A percentile compares a stretch with the other conserved stretches of the same genome.
phyloP scores from a whole-genome alignment of 2,329 filamentous ascomycete species.

The Pestalotiopsis sp. region DNA sequence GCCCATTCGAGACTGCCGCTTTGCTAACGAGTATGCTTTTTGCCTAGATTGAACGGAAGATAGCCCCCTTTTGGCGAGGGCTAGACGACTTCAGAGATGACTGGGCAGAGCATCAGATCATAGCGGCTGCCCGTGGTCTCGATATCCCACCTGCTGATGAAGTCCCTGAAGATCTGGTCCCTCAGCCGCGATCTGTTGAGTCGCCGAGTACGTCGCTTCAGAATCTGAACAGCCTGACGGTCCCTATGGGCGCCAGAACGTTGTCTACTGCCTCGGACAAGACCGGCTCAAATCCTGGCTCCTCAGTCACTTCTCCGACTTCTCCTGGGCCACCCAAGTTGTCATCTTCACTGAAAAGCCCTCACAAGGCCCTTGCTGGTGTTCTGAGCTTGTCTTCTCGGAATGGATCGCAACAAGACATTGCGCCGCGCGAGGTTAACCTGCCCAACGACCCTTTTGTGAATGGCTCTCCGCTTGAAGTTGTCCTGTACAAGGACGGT shows the following conservation, averaged over 20 bases:
- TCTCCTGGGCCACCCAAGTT: constrained; percentile 48
- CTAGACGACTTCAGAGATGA: constrained; percentile 83
- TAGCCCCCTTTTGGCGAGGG: constrained; percentile 95
- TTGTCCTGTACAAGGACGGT: constrained; percentile 89
- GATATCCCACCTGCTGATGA: constrained; percentile 83
- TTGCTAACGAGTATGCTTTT: not conserved
- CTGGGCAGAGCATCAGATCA: constrained; percentile 95
- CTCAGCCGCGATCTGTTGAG: constrained; percentile 43
- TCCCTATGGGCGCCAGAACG: constrained; percentile 76
- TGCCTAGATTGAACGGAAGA: constrained; percentile 78
- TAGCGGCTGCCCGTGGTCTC: constrained; percentile 82
- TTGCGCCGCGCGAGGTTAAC: constrained; percentile 74
- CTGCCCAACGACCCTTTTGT: constrained; percentile 83
- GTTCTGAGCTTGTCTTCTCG: constrained; percentile 73
- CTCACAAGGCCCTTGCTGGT: constrained; percentile 86
- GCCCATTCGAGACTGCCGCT: not conserved
- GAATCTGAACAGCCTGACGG: constrained; percentile 70
- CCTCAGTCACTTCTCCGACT: constrained; percentile 58
- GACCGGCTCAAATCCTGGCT: constrained; percentile 60
- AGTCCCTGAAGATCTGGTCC: constrained; percentile 64
- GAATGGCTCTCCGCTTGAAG: constrained; percentile 92
- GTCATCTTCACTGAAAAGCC: constrained; percentile 70
- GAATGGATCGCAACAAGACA: constrained; percentile 70
- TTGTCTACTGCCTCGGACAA: constrained; percentile 77
- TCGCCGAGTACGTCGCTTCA: constrained; percentile 55